These are phyloP conservation scores for Colletotrichum lupini DNA, from an alignment of 2,329 filamentous ascomycete species.

Conservation along the genomic window DNA sequence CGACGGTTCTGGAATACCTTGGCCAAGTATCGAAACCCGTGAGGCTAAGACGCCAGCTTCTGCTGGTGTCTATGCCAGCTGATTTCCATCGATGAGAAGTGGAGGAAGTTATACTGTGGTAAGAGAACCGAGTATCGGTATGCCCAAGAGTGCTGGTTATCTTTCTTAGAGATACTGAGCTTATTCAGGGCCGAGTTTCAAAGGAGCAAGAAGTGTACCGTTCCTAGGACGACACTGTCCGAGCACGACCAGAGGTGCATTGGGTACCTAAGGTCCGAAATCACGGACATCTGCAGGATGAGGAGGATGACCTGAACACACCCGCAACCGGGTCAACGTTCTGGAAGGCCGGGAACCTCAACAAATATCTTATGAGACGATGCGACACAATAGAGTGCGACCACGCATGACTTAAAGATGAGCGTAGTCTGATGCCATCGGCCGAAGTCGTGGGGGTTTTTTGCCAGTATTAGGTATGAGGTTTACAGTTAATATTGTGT, in stretches of 20 bases:
- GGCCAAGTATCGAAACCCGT: not conserved
- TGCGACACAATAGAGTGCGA: not conserved
- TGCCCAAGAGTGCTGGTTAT: not conserved
- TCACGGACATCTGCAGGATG: not conserved
- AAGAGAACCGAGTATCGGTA: not conserved
- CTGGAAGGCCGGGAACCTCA: not conserved
- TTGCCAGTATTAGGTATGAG: not conserved
- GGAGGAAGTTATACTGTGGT: not conserved
- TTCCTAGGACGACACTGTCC: not conserved
- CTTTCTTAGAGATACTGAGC: not conserved
- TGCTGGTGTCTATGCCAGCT: not conserved
- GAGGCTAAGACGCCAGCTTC: not conserved
- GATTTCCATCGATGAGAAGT: not conserved
- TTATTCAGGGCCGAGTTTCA: not conserved
- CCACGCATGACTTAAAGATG: not conserved
- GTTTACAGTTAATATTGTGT: not conserved
- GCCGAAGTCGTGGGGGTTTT: not conserved
- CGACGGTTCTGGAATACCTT: constrained; percentile 10
- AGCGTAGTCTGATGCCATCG: not conserved
- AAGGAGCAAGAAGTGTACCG: not conserved
- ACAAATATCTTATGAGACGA: not conserved
- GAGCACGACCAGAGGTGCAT: not conserved
- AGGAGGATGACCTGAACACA: not conserved
- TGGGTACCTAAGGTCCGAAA: not conserved
- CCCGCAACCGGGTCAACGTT: not conserved